Percentiles rank a stretch among this genome's conserved stretches.
Conservation (phyloP, 306 rosid species). For the Fragaria iinumae region DNA sequence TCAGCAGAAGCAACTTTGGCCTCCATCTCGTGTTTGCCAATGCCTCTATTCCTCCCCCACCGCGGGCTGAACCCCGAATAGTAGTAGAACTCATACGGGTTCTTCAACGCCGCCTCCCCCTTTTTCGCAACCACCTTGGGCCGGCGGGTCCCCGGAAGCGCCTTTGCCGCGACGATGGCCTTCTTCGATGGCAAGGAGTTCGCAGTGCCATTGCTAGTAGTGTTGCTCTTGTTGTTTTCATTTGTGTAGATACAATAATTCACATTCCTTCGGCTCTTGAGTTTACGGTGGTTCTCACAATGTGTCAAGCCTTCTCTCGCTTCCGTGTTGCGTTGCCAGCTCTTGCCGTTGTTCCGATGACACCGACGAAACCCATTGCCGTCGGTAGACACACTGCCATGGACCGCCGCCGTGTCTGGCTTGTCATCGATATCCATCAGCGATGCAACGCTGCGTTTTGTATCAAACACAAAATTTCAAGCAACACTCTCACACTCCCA, state of each 20-base stretch:
- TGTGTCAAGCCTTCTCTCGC: slow-evolving; percentile 32
- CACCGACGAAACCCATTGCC: slow-evolving; percentile 1
- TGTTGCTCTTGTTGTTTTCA: not conserved
- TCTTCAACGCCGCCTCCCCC: slow-evolving; percentile 2
- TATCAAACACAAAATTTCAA: not conserved
- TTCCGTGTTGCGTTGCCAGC: slow-evolving; percentile 50
- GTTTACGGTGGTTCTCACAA: slow-evolving; percentile 34
- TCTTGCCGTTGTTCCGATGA: slow-evolving; percentile 31
- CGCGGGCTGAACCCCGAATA: slow-evolving; percentile 83
- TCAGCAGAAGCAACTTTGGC: slow-evolving; percentile 8
- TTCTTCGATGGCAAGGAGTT: not conserved
- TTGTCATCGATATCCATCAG: slow-evolving; percentile 34
- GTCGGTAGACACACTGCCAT: not conserved
- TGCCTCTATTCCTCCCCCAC: slow-evolving; percentile 61
- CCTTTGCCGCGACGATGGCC: not conserved
- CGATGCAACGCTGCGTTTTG: slow-evolving; percentile 50
- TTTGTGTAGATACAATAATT: not conserved
- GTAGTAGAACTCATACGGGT: slow-evolving; percentile 67
- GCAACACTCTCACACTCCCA: not conserved
- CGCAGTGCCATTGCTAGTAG: not conserved
- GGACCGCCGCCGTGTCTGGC: slow-evolving; percentile 9
- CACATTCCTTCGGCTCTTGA: slow-evolving; percentile 9
- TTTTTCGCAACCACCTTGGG: slow-evolving; percentile 4
- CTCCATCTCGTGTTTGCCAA: slow-evolving; percentile 3
- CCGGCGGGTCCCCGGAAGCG: not conserved